Base-by-base conservation (phyloP, 768 basidiomycete genomes). In the Auricularia sp. region DNA sequence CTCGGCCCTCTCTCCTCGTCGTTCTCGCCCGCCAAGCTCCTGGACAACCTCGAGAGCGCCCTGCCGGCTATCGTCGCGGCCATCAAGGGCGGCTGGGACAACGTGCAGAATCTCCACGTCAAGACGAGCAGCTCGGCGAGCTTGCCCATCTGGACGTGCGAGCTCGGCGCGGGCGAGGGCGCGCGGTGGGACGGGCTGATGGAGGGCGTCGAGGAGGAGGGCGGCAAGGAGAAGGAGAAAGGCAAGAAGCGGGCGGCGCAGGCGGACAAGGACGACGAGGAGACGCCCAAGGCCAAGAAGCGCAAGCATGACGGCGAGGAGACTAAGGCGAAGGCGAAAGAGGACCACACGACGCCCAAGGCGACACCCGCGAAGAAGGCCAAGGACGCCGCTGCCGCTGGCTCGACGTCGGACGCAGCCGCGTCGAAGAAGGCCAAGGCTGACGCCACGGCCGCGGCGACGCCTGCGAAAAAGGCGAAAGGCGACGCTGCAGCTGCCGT, bases 71-170 rank as follows among this genome's bases (percentile, higher is more conserved):
- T 97, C 63, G 81, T 86, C 37, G 77, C 84, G 64, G 80, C 81
- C 61, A 83, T 98, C 71, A 85, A 85, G 65, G 89, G 85, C 59
- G 86, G 85, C 34, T 98, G 95, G 94, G 87, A 89, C 63, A 97
- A 98, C 74, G 79, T 98, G 62, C 92, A 95, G 71, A 87, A 85
- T 65, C 75, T 99, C 21, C 83, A 92, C 68, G 85, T 99, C 77
- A 98, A 98, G 77, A 96, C 94, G 1, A 90, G 85, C 68, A 84
- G 83, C 11, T 92, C 90, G 63, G 80, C 86, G 39, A 85, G 88
- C 68, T 76, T 99, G n/a, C 97, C 97, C 3, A 86, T 99, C 71
- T 99, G 94, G 93, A 83, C 80, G 24, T 91, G 89, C 73, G 77
- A 81, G 4, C 80, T 97, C n/a, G 85, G 86, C 36, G 82, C 77